These are phyloP conservation scores for Ogataea neopini DNA, from an alignment of 805 yeast genomes.

Conservation along the genomic window DNA sequence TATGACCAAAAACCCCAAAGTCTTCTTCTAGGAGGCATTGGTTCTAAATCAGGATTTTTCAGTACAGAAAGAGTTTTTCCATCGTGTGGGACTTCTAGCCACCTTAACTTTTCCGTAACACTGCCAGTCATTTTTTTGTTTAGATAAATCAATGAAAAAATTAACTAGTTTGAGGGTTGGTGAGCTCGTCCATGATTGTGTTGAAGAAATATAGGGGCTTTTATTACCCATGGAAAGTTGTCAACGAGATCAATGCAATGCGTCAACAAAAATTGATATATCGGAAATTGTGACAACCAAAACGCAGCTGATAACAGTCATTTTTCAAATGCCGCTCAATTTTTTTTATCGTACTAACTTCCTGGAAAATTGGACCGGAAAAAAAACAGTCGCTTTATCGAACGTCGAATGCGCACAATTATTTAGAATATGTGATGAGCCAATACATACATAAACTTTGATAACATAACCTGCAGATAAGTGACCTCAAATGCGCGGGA, in stretches of 20 bases:
- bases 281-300: neutral
- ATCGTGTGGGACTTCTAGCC: slow-evolving; percentile 9
- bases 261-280: neutral
- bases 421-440: neutral
- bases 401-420: neutral
- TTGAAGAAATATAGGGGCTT: neutral
- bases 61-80: slow-evolving; percentile 3
- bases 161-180: neutral
- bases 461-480: neutral
- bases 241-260: neutral
- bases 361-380: neutral
- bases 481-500: neutral
- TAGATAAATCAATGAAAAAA: neutral
- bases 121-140: neutral
- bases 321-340: neutral
- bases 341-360: neutral
- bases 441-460: neutral
- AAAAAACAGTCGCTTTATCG: neutral
- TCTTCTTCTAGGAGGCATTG: slow-evolving; percentile 43
- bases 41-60: slow-evolving; percentile 38
- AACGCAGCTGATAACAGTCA: neutral
- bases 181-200: neutral
- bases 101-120: slow-evolving; percentile 3
- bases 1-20: slow-evolving; percentile 46
- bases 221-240: neutral